Evolutionary conservation across 495 filamentous ascomycete species (phyloP).

Genomic region (Penicillium roqueforti): DNA sequence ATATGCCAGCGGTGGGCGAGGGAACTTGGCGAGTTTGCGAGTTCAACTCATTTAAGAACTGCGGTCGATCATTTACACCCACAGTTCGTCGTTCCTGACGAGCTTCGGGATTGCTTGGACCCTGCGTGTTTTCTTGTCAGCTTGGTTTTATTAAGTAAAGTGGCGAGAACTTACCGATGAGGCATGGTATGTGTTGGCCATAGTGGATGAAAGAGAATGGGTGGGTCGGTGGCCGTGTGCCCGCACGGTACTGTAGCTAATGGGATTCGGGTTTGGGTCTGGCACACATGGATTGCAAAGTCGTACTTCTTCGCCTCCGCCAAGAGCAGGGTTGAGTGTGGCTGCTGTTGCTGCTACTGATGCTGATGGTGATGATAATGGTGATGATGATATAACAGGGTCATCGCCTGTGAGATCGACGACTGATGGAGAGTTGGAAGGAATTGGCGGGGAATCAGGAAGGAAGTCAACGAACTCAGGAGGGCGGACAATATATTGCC

Average conservation of each 20-base stretch:
- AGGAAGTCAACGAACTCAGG: slow-evolving; percentile 43
- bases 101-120: background rate
- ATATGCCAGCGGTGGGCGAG: slow-evolving; percentile 9
- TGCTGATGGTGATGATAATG: slow-evolving; percentile 4
- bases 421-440: slow-evolving; percentile 16
- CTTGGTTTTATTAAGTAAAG: background rate
- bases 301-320: slow-evolving; percentile 80
- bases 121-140: background rate
- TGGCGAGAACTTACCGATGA: slow-evolving; percentile 10
- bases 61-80: slow-evolving; percentile 11
- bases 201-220: slow-evolving; percentile 23
- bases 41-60: slow-evolving; percentile 5
- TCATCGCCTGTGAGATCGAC: slow-evolving; percentile 45
- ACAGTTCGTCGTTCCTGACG: slow-evolving; percentile 19
- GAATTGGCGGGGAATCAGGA: slow-evolving; percentile 18
- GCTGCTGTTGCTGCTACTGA: slow-evolving; percentile 6
- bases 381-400: slow-evolving; percentile 10
- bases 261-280: slow-evolving; percentile 76
- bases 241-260: slow-evolving; percentile 27
- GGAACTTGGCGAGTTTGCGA: background rate
- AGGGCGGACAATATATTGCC: slow-evolving; percentile 87
- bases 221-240: slow-evolving; percentile 23
- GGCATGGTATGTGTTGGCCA: slow-evolving; percentile 1
- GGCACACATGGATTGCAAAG: slow-evolving; percentile 95
- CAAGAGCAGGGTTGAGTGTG: slow-evolving; percentile 51